These are phyloP conservation scores for Hypoxylon crocopeplum DNA, from an alignment of 495 filamentous ascomycete genomes.

Conservation along the genomic window DNA sequence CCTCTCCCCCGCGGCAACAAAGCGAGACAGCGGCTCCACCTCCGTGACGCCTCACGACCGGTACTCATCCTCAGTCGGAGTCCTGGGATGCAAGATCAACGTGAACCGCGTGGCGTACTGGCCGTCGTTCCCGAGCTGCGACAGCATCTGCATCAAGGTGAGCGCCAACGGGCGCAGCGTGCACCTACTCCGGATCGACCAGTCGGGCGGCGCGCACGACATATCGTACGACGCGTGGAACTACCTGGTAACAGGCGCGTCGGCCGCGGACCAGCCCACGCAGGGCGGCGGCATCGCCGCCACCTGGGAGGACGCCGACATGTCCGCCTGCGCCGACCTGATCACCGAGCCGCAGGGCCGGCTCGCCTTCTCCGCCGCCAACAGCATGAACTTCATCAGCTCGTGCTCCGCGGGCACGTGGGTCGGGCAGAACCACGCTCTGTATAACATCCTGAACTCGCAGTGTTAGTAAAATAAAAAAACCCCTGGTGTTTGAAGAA, in stretches of 20 bases:
- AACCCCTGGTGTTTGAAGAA: no score
- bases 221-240: conserved; percentile 46
- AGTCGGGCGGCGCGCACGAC: conserved; percentile 39
- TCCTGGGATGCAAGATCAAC: conserved; percentile 46
- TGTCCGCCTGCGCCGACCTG: conserved; percentile 36
- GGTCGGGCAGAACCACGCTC: conserved; percentile 39
- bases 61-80: conserved; percentile 40
- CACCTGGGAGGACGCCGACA: conserved; percentile 31
- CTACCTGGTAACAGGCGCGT: conserved; percentile 38
- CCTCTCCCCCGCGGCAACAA: neutral
- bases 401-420: conserved; percentile 37
- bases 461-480: no score
- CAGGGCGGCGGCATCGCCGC: conserved; percentile 34
- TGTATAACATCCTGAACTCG: conserved; percentile 45
- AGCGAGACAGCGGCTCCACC: conserved; percentile 22
- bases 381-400: conserved; percentile 41
- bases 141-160: conserved; percentile 42
- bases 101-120: conserved; percentile 46
- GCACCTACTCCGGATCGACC: conserved; percentile 39
- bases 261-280: conserved; percentile 19
- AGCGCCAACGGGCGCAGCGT: conserved; percentile 36
- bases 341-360: conserved; percentile 16
- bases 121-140: conserved; percentile 35
- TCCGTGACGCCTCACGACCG: conserved; percentile 41
- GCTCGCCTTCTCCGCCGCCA: conserved; percentile 39